A percentile compares a stretch with the other conserved stretches of the same genome.
Evolutionary conservation across 352 stramenopile species (phyloP).

Genomic region (Phytopythium vexans): DNA sequence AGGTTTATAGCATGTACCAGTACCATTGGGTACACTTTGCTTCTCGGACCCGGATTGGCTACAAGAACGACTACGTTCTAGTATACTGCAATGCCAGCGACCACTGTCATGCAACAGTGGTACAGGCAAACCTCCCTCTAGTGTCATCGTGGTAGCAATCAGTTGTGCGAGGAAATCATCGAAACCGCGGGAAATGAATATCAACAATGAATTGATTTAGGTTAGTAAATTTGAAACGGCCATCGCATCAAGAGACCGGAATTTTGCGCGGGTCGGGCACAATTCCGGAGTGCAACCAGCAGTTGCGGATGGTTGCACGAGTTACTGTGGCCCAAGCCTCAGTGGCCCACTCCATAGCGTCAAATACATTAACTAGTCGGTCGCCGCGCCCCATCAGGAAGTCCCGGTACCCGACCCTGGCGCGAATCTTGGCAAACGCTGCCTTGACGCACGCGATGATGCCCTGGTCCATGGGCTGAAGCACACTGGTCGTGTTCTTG

Average conservation of each 20-base stretch:
- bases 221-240: neutral
- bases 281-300: constrained; percentile 7
- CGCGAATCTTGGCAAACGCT: neutral
- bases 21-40: too few species aligned
- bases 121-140: constrained; percentile 1
- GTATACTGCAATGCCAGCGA: too few species aligned
- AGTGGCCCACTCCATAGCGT: constrained; percentile 1
- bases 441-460: constrained; percentile 10
- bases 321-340: constrained; percentile 1
- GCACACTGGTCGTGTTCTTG: constrained; percentile 1
- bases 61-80: too few species aligned
- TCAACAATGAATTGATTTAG: neutral
- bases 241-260: neutral
- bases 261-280: neutral
- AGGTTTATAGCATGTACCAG: too few species aligned
- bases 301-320: constrained; percentile 7
- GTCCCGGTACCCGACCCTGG: neutral
- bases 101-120: too few species aligned
- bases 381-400: neutral
- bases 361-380: constrained; percentile 1
- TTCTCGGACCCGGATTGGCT: too few species aligned
- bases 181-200: neutral
- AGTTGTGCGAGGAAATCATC: neutral
- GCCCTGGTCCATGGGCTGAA: constrained; percentile 7
- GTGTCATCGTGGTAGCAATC: neutral